phyloP scores from a whole-genome alignment of 2,329 filamentous ascomycete genomes.

The Cladosporium phlei region DNA sequence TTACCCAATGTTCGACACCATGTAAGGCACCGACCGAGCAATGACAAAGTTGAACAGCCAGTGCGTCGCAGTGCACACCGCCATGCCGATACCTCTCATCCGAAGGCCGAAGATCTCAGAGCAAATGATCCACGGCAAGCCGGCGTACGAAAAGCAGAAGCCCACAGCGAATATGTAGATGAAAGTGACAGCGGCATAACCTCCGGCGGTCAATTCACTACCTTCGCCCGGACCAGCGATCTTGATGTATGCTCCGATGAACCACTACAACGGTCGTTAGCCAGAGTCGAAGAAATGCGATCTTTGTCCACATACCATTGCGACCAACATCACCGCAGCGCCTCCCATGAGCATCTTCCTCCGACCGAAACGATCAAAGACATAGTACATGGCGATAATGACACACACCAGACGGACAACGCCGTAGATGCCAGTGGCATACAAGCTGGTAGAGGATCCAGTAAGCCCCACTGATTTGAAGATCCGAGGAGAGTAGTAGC shows the following conservation, averaged over 20 bases:
- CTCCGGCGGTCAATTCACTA: slow-evolving; percentile 4
- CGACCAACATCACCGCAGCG: slow-evolving; percentile 16
- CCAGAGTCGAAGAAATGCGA: not conserved
- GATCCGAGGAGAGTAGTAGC: slow-evolving; percentile 18
- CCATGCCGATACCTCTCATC: slow-evolving; percentile 15
- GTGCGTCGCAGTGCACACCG: slow-evolving; percentile 17
- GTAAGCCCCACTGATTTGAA: slow-evolving; percentile 23
- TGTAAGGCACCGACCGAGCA: slow-evolving; percentile 17
- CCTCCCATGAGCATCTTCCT: slow-evolving; percentile 19
- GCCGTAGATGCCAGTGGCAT: slow-evolving; percentile 24
- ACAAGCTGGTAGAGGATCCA: slow-evolving; percentile 20
- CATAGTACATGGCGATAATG: slow-evolving; percentile 21
- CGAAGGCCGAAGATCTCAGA: slow-evolving; percentile 13
- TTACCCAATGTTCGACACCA: slow-evolving; percentile 14
- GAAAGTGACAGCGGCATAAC: slow-evolving; percentile 16
- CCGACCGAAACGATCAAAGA: slow-evolving; percentile 15
- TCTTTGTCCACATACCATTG: slow-evolving; percentile 1
- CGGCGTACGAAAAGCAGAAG: slow-evolving; percentile 16
- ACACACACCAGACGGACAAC: slow-evolving; percentile 21
- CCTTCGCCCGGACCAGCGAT: not conserved
- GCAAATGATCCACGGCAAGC: slow-evolving; percentile 16
- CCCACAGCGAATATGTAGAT: slow-evolving; percentile 19
- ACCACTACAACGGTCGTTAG: too few species aligned
- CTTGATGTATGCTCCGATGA: slow-evolving; percentile 10
- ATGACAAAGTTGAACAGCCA: slow-evolving; percentile 24